Percentiles rank a stretch among this genome's conserved stretches.
These are phyloP conservation scores for Erythrobasidium yunnanense DNA, from an alignment of 768 basidiomycete genomes.

Conservation along the genomic window DNA sequence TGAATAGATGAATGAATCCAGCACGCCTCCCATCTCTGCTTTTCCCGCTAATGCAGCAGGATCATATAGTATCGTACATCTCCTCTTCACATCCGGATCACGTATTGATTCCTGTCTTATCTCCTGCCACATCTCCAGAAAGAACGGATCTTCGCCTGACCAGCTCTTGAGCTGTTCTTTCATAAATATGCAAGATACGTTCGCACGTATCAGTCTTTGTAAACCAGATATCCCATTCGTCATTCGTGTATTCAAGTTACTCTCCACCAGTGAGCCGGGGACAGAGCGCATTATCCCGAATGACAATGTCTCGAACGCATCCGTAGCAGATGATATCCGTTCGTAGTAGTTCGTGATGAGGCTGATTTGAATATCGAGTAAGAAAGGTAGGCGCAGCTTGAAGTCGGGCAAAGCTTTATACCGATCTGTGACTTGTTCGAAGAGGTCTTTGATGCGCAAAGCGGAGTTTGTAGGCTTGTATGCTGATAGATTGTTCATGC, in stretches of 20 bases:
- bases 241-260: conserved; percentile 46
- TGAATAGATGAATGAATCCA: conserved; percentile 60
- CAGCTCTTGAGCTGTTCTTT: conserved; percentile 60
- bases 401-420: conserved; percentile 76
- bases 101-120: conserved; percentile 51
- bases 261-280: conserved; percentile 69
- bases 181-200: conserved; percentile 68
- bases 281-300: conserved; percentile 79
- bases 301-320: conserved; percentile 86
- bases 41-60: not conserved
- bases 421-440: conserved; percentile 90
- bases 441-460: conserved; percentile 64
- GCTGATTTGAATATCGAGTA: conserved; percentile 73
- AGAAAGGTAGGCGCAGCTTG: conserved; percentile 67
- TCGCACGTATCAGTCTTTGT: conserved; percentile 71
- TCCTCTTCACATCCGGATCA: conserved; percentile 20
- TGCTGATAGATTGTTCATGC: no score
- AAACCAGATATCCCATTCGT: conserved; percentile 76
- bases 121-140: conserved; percentile 77
- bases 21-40: conserved; percentile 45
- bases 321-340: conserved; percentile 70
- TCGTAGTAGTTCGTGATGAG: conserved; percentile 63
- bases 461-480: conserved; percentile 77
- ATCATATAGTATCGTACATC: conserved; percentile 21
- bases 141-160: conserved; percentile 94